Evolutionary conservation across 495 filamentous ascomycete species (phyloP), one percentile per base, ranked within the genome.

Genomic region (Apiosordaria backusii): DNA sequence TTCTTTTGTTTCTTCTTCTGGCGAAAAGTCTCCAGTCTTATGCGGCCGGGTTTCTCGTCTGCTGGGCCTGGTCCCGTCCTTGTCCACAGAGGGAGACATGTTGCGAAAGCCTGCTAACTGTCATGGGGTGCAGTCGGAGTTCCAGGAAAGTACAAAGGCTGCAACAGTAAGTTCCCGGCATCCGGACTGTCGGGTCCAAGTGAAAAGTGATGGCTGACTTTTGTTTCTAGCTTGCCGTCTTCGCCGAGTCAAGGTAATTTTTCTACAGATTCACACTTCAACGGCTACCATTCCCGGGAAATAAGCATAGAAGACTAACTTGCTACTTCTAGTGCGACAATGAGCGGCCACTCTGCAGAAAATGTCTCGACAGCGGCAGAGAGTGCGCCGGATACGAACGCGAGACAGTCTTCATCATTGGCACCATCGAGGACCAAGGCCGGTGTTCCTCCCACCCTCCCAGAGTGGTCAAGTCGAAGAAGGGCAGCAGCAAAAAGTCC

Each of bases 311-410:
- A n/a, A 27, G 58, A 50, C 60, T 67, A 13, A 62, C 25, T 16
- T 15, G 16, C 15, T 22, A 13, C 13, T 16, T 40, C 19, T 29
- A 72, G 67, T 88, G 86, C 77, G 85, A 86, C 70, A 89, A 88
- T 78, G 81, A 82, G 57, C 83, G 82, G 25, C 87, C 87, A 4
- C 82, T 82, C 61, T 89, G 87, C 71, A 81, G 82, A 65, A 88
- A 88, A 66, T 89, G 87, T 74, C 80, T 81, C 57, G 84, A 88
- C 80, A 84, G 84, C 74, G 83, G 84, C 63, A 83, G 87, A 65
- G 80, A 85, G 73, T 89, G 87, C 70, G 76, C 83, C 60, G 86
- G 86, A 53, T 89, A 89, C 72, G 84, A 87, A 74, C 76, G 81
- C 57, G 80, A 82, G 70, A 82, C 77, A 6, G 80, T 82, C 52